Evolutionary conservation across 2,329 filamentous ascomycete species (phyloP), one percentile per base, ranked within the genome.

Genomic region (Cordyceps militaris): DNA sequence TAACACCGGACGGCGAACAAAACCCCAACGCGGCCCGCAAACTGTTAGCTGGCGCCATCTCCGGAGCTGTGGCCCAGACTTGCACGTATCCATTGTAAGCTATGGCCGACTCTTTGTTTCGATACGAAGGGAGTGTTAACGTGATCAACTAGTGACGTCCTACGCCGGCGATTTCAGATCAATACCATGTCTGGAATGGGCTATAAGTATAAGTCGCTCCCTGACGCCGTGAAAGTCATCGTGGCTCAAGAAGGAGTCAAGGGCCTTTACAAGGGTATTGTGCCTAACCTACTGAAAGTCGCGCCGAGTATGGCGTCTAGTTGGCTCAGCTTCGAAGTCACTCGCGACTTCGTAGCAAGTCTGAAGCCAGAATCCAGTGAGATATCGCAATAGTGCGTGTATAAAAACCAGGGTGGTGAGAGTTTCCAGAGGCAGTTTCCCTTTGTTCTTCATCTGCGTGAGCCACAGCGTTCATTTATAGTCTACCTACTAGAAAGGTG

Each of bases 171-270:
- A 52, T 99, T 99, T 71, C 94, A 99, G 70, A 94, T 99, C 76
- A 99, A 99, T 74, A 97, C 94, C 56, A 99, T 99, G 94, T 91
- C 89, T 49, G 94, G 94, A 53, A 93, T 99, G 86, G 94, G 94
- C 52, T 97, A 97, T 74, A 85, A 93, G 70, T 99, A 99, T 76
- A 91, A 89, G 67, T 88, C 86, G 7, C 87, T 99, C 44, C 79
- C 84, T 61, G 91, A 96, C 69, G 94, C 94, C 3, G 77, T 99
- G 62, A 82, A 78, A 53, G 84, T 89, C 52, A 99, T 99, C 66
- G 72, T 96, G 56, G 74, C 81, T 48, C 85, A 96, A 65, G 94
- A 99, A 74, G 94, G 94, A 30, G 40, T 93, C 56, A 80, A 80
- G 60, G 94, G 94, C 52, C 75, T 99, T 44, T 99, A 97, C 79